phyloP scores from a whole-genome alignment of 2,329 filamentous ascomycete genomes.

The Aspergillus latus region DNA sequence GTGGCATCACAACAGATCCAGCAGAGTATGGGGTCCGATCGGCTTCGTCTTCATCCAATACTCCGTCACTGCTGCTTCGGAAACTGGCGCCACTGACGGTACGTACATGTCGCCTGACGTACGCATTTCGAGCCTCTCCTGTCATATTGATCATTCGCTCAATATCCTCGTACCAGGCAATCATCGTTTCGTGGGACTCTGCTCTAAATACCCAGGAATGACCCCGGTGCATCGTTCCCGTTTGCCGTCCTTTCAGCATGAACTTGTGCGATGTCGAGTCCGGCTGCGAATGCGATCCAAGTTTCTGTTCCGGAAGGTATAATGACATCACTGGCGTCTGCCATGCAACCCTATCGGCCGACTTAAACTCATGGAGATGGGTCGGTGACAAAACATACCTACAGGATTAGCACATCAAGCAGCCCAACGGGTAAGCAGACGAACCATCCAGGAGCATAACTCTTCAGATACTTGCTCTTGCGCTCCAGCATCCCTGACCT shows the following conservation, averaged over 20 bases:
- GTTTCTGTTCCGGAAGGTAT: constrained; percentile 89
- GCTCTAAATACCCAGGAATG: constrained; percentile 69
- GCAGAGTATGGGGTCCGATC: constrained; percentile 66
- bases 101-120: constrained; percentile 77
- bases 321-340: constrained; percentile 95
- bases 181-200: constrained; percentile 84
- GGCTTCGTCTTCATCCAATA: constrained; percentile 71
- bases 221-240: constrained; percentile 83
- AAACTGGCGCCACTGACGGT: constrained; percentile 67
- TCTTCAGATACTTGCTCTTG: constrained; percentile 98
- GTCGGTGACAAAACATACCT: constrained; percentile 96
- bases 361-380: constrained; percentile 98
- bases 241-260: constrained; percentile 93
- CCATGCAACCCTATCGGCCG: constrained; percentile 79
- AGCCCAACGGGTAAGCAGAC: constrained; percentile 33
- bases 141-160: constrained; percentile 84
- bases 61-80: constrained; percentile 71
- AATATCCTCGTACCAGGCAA: constrained; percentile 95
- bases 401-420: constrained; percentile 16
- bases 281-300: constrained; percentile 83
- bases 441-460: constrained; percentile 92
- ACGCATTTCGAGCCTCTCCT: constrained; percentile 82
- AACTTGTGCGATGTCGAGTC: constrained; percentile 93
- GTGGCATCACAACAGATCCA: constrained; percentile 44
- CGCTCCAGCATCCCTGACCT: constrained; percentile 88